phyloP scores from a whole-genome alignment of 2,329 filamentous ascomycete genomes.

The Zymoseptoria tritici region DNA sequence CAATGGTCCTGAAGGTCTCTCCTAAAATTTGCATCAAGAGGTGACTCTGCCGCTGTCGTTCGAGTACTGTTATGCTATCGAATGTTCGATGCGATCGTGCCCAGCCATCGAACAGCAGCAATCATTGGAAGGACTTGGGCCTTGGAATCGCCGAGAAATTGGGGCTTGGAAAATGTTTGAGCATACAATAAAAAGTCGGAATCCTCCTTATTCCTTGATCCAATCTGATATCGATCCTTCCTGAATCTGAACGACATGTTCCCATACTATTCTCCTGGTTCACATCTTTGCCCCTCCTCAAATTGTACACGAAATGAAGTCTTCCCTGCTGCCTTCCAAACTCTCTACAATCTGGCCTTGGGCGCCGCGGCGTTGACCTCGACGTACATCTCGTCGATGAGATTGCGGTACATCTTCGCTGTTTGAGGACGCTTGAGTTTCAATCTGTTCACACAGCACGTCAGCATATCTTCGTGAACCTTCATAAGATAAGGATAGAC shows the following conservation, averaged over 20 bases:
- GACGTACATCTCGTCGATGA: slow-evolving; percentile 55
- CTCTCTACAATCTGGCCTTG: slow-evolving; percentile 43
- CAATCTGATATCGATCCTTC: not conserved
- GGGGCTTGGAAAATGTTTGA: not conserved
- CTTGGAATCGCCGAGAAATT: too few relatives aligned
- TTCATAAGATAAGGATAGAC: slow-evolving; percentile 32
- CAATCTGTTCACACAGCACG: slow-evolving; percentile 41
- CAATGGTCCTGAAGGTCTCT: too few relatives aligned
- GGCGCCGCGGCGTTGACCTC: slow-evolving; percentile 42
- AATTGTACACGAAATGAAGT: not conserved
- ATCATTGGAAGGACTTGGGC: too few relatives aligned
- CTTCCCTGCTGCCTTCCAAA: not conserved
- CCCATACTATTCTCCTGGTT: not conserved
- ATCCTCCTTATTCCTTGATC: not conserved
- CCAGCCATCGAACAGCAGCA: too few relatives aligned
- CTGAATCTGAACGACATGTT: not conserved
- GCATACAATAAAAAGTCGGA: not conserved
- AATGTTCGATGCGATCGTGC: too few relatives aligned
- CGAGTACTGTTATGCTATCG: too few relatives aligned
- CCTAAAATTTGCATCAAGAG: too few relatives aligned
- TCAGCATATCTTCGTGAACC: not conserved
- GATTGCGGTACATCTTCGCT: slow-evolving; percentile 52
- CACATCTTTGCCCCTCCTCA: not conserved
- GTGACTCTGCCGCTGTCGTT: too few relatives aligned
- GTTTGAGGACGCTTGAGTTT: slow-evolving; percentile 66